Base-by-base conservation (phyloP, 2,329 filamentous ascomycete genomes). In the Exophiala alcalophila region DNA sequence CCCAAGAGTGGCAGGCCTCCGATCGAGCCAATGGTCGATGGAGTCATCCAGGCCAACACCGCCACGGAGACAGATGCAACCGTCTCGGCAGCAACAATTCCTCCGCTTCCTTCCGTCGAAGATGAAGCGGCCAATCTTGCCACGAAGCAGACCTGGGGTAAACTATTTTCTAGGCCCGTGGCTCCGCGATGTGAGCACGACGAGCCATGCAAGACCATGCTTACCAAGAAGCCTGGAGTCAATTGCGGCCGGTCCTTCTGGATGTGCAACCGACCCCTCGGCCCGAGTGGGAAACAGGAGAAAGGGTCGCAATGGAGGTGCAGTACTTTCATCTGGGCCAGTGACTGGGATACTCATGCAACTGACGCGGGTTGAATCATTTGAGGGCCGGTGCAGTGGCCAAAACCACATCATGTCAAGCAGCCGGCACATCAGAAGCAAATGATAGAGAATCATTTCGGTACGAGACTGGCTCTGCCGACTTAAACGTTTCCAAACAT, bases 291-390 rank as follows among this genome's bases (percentile, higher is more conserved):
- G 0, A 78, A 84, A 55, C 92, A 92, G 61, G 90, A 94, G 64
- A 84, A 73, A 47, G 84, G 82, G 2, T 89, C 88, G 0, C 76
- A 92, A 60, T 96, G 90, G 87, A 79, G 87, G 29, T 97, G 91
- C 63, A 72, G 76, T 2, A 95, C 88, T 0, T 96, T 96, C 57
- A 88, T 81, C 30, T 83, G 79, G 79, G 73, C 69, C 30, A 81
- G 73, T 56, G 78, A 82, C 59, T 81, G 75, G 78, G 79, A 75
- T 59, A 60, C 53, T 1, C 52, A 47, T 51, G 31, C 40, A 18
- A 29, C 44, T 26, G 51, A 48, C 12, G 40, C 42, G 15, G 33
- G 34, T 10, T 52, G 15, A 37, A 12, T 21, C 16, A 19, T n/a
- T n/a, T n/a, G n/a, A n/a, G n/a, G n/a, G n/a, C n/a, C n/a, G n/a